Percentiles rank a stretch among this genome's conserved stretches.
Evolutionary conservation across 1,284 basidiomycete species (phyloP).

Genomic region (Boletus hoseneyae): DNA sequence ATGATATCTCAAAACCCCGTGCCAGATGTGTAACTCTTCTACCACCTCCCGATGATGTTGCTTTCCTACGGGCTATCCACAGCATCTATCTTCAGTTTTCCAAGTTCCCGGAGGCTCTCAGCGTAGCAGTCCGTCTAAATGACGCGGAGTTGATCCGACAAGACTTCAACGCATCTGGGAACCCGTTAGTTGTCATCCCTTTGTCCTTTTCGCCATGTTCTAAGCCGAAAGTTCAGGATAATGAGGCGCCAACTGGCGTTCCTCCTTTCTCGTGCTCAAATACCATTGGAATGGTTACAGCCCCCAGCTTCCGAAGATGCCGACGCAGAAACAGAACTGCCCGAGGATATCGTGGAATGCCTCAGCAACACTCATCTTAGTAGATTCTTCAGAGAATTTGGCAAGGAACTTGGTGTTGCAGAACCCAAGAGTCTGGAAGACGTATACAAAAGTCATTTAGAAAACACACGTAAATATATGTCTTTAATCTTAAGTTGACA

Average conservation of each 20-base stretch:
- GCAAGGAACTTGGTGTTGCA: slow-evolving; percentile 89
- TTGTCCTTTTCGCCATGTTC: slow-evolving; percentile 4
- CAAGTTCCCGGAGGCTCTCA: slow-evolving; percentile 90
- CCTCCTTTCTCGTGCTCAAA: slow-evolving; percentile 88
- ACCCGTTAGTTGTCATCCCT: slow-evolving; percentile 55
- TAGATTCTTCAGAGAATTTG: slow-evolving; percentile 85
- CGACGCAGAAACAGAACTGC: slow-evolving; percentile 64
- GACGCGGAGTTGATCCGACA: slow-evolving; percentile 78
- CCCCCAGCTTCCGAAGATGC: slow-evolving; percentile 50
- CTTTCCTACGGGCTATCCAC: slow-evolving; percentile 90
- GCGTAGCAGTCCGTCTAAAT: slow-evolving; percentile 84
- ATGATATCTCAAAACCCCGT: slow-evolving; percentile 13
- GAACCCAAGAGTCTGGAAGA: slow-evolving; percentile 94
- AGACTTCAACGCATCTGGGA: slow-evolving; percentile 86
- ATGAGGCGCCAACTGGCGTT: slow-evolving; percentile 98
- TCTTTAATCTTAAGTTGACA: neutral
- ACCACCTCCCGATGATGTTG: slow-evolving; percentile 89
- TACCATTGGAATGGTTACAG: slow-evolving; percentile 90
- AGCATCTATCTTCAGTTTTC: slow-evolving; percentile 86
- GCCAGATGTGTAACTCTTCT: slow-evolving; percentile 86
- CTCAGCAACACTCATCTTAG: slow-evolving; percentile 85
- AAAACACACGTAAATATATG: slow-evolving; percentile 69
- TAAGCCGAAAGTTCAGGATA: slow-evolving; percentile 41
- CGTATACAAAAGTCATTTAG: slow-evolving; percentile 96
- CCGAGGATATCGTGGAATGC: slow-evolving; percentile 82